Evolutionary conservation across 192 early-diverging fungal species (phyloP).

Genomic region (Coemansia sp.): DNA sequence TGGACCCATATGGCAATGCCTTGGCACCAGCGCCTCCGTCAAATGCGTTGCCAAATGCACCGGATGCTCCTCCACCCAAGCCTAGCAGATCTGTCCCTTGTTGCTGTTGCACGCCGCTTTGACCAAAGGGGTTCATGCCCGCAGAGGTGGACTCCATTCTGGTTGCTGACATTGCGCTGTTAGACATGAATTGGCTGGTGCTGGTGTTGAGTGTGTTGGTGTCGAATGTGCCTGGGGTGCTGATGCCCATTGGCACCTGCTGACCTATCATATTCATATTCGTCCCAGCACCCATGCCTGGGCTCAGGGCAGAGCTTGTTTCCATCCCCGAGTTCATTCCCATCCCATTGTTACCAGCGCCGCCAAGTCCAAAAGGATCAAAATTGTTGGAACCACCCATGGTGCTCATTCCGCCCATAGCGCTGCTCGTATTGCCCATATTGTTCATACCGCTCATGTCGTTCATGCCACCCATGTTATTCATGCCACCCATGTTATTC

Average conservation of each 20-base stretch:
- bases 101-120: conserved; percentile 18
- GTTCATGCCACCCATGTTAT: not conserved
- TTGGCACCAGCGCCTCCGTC: conserved; percentile 51
- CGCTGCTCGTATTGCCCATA: not conserved
- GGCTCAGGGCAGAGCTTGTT: conserved; percentile 1
- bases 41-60: conserved; percentile 52
- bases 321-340: conserved; percentile 18
- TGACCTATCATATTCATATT: conserved; percentile 21
- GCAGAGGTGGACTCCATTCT: conserved; percentile 10
- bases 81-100: conserved; percentile 18
- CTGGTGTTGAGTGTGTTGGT: conserved; percentile 27
- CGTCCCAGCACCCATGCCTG: conserved; percentile 3
- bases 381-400: conserved; percentile 19
- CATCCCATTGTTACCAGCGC: not conserved
- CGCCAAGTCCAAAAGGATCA: conserved; percentile 47
- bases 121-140: conserved; percentile 33
- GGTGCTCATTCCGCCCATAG: conserved; percentile 8
- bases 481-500: not conserved
- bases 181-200: conserved; percentile 37
- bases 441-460: conserved; percentile 1
- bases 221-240: conserved; percentile 13
- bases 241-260: conserved; percentile 15
- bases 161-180: conserved; percentile 31
- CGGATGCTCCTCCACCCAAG: conserved; percentile 38
- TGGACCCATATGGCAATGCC: conserved; percentile 41